These are phyloP conservation scores for Oryza australiensis DNA, from an alignment of 176 grass and related monocot species.

Conservation along the genomic window DNA sequence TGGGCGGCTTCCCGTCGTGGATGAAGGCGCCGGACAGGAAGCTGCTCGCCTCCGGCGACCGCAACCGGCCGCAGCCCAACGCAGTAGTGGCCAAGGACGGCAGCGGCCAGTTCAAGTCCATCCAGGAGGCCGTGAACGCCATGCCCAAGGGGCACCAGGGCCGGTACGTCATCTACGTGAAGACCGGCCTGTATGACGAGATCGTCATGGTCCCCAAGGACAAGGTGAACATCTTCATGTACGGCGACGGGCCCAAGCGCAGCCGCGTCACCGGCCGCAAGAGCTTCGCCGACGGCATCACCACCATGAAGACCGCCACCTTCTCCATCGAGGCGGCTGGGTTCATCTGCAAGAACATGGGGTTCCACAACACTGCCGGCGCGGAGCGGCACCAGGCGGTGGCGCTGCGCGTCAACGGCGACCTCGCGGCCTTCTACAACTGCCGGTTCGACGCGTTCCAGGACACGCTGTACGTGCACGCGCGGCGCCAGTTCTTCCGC, in stretches of 20 bases:
- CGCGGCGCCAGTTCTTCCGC: conserved; percentile 71
- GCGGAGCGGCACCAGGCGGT: conserved; percentile 74
- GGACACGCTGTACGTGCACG: conserved; percentile 79
- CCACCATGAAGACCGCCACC: conserved; percentile 67
- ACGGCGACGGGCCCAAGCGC: conserved; percentile 67
- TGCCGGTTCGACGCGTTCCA: conserved; percentile 84
- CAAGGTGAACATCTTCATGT: conserved; percentile 79
- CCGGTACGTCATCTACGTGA: conserved; percentile 88
- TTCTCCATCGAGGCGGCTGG: conserved; percentile 58
- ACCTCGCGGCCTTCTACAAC: conserved; percentile 59
- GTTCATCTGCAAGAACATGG: conserved; percentile 92
- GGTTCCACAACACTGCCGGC: conserved; percentile 89
- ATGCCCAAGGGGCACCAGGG: conserved; percentile 47
- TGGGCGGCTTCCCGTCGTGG: conserved; percentile 49
- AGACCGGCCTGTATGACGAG: conserved; percentile 78
- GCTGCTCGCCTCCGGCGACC: conserved; percentile 48
- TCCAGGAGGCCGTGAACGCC: conserved; percentile 67
- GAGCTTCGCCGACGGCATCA: conserved; percentile 61
- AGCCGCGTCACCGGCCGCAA: conserved; percentile 54
- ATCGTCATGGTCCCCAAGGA: conserved; percentile 60
- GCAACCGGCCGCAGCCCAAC: conserved; percentile 43
- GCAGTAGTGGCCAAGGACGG: conserved; percentile 79
- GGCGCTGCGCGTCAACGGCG: conserved; percentile 63
- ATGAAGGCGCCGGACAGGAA: conserved; percentile 66
- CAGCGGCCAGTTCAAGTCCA: conserved; percentile 73